Evolutionary conservation across 2,329 filamentous ascomycete species (phyloP).

Genomic region (Verticillium zaregamsianum): DNA sequence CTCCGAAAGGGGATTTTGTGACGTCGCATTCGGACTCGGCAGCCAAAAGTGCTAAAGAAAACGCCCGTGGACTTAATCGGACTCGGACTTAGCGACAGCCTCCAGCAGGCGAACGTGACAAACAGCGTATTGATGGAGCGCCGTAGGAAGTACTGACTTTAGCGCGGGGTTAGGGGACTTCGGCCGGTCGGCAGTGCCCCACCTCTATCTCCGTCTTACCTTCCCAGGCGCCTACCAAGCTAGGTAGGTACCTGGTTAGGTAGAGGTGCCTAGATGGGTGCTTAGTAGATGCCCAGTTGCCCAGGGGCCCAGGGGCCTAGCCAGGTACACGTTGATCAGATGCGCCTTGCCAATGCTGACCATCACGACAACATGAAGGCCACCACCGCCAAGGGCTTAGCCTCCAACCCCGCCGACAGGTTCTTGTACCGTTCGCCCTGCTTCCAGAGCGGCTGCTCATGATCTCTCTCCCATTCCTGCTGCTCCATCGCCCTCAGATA

Average conservation of each 20-base stretch:
- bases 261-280: no score
- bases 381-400: background rate
- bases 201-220: background rate
- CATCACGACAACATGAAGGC: no score
- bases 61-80: background rate
- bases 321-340: no score
- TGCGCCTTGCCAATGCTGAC: background rate
- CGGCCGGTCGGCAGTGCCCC: no score
- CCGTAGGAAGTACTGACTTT: background rate
- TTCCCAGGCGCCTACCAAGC: background rate
- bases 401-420: background rate
- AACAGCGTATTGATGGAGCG: background rate
- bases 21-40: background rate
- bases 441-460: background rate
- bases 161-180: background rate
- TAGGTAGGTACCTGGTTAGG: no score
- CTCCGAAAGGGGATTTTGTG: background rate
- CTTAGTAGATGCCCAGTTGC: no score
- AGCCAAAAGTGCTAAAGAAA: background rate
- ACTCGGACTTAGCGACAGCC: background rate
- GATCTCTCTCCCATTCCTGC: slow-evolving; percentile 4
- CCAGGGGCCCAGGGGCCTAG: no score
- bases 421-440: background rate
- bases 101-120: no score
- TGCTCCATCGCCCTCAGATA: slow-evolving; percentile 3